Base-by-base conservation (phyloP, 2,329 filamentous ascomycete species). In the Phialocephala sp. region DNA sequence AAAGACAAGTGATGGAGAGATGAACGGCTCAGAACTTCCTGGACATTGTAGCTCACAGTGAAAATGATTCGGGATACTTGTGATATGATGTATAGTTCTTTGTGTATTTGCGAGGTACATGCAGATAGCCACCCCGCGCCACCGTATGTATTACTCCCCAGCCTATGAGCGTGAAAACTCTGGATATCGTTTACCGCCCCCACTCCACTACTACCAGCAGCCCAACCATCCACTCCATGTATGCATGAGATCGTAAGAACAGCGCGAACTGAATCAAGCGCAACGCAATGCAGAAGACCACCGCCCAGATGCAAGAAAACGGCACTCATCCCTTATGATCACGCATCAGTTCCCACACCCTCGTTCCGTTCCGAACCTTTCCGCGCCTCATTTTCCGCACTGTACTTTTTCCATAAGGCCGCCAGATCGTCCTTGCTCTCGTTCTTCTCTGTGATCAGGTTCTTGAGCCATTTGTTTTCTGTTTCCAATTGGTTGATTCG, bases 401-500 rank as follows among this genome's bases (percentile, higher is more conserved):
- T 77, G 56, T 78, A 80, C 63, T 80, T 78, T 66, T 77, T 76
- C 71, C 78, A 79, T 64, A 80, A 73, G 12, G 73, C 75, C 1
- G 77, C 75, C 27, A 81, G 75, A 63, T 81, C 79, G 22, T 77
- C 77, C 66, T 80, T 79, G 5, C 76, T 77, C 57, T 79, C 90
- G 72, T 92, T 92, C 84, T 94, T 94, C 78, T 94, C 91, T 59
- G 91, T 91, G 56, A 94, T 87, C 43, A 93, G 82, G 77, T 91
- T 90, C 83, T 91, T 91, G 69, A 93, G 80, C 91, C 90, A 93
- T 76, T 91, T 90, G 80, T 93, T 93, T 80, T 93, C 90, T 72
- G 89, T 91, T 80, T 93, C 90, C n/a, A 94, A 85, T 74, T 93
- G 89, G 65, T 86, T 85, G 62, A 95, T 89, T 65, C 88, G 87